Evolutionary conservation across 2,329 filamentous ascomycete species (phyloP), one percentile per base, ranked within the genome.

Genomic region (Dothideomycetidae sp.): DNA sequence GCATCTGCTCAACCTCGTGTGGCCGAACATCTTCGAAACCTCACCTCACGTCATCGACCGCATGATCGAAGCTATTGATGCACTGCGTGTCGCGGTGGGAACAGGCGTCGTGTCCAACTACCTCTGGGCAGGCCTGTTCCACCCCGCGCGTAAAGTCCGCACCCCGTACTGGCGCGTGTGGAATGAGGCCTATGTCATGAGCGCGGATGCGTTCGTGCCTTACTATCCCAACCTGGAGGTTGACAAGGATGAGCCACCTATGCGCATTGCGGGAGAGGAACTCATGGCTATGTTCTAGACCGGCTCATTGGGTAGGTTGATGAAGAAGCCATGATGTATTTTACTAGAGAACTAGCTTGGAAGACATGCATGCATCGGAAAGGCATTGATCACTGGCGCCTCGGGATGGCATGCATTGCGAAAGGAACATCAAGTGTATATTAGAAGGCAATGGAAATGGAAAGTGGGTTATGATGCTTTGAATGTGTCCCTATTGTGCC

Each of bases 11-110:
- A 98, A 98, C 61, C 70, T 98, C 3, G 71, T 98, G 5, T 93
- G 88, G 59, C 92, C 90, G 21, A 98, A 98, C 59, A 71, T 98
- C 39, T 98, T 96, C 60, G 90, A 98, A 61, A 98, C 90, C 4
- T 90, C 81, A 50, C 90, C 90, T 1, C 90, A 98, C 70, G 90
- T 98, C 51, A 98, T 98, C 50, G 90, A 98, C 60, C 78, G 90
- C 31, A 92, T 98, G 48, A 81, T 98, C 46, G 92, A 98, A 59
- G 90, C 92, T 35, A 92, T 98, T 48, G 90, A 96, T 58, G 90
- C 86, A 28, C 82, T 98, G 44, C 76, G 90, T 33, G 84, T 94
- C 67, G 85, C 88, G 0, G 80, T 96, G 31, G 90, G 90, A 1
- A 83, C 85, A 0, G 90, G 90, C 2, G 66, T 92, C 14, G 83